Evolutionary conservation across 139 green algal genomes (phyloP).

Genomic region (Desmodesmus armatus): DNA sequence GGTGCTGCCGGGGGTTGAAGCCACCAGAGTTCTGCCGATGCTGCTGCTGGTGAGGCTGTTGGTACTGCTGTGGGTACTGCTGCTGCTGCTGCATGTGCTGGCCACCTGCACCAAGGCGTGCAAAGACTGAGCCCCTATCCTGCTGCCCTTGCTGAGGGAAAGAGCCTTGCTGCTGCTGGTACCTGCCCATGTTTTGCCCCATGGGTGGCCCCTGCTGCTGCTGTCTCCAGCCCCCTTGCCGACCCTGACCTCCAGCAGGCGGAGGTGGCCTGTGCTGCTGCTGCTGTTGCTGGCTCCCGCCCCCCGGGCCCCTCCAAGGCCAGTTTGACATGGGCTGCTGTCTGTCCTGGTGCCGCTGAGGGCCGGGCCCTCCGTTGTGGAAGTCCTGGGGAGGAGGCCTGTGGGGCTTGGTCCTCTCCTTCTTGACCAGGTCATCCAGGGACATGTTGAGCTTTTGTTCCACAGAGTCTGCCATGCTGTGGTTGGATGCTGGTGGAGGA

Average conservation of each 20-base stretch:
- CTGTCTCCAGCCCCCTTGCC: too few species aligned
- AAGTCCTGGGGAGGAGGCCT: background rate
- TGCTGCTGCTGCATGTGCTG: constrained; percentile 6
- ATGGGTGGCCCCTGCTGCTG: too few species aligned
- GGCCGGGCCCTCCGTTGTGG: background rate
- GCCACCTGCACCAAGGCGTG: background rate
- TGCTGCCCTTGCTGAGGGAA: background rate
- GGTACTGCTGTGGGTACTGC: background rate
- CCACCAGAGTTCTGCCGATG: background rate
- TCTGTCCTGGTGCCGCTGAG: background rate
- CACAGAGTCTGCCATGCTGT: constrained; percentile 25
- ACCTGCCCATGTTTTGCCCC: too few species aligned
- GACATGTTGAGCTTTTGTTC: constrained; percentile 38
- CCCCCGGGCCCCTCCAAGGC: too few species aligned
- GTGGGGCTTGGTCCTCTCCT: background rate
- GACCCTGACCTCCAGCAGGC: too few species aligned
- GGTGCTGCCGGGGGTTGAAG: background rate
- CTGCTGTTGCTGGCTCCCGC: too few species aligned
- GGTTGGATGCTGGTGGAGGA: too few species aligned
- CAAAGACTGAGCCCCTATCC: too few species aligned
- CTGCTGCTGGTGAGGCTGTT: background rate
- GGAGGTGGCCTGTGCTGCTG: too few species aligned
- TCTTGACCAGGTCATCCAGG: constrained; percentile 34
- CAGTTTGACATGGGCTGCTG: too few species aligned
- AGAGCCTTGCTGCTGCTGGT: background rate